phyloP scores from a whole-genome alignment of 2,329 filamentous ascomycete genomes.

The Ascocoryne sarcoides region DNA sequence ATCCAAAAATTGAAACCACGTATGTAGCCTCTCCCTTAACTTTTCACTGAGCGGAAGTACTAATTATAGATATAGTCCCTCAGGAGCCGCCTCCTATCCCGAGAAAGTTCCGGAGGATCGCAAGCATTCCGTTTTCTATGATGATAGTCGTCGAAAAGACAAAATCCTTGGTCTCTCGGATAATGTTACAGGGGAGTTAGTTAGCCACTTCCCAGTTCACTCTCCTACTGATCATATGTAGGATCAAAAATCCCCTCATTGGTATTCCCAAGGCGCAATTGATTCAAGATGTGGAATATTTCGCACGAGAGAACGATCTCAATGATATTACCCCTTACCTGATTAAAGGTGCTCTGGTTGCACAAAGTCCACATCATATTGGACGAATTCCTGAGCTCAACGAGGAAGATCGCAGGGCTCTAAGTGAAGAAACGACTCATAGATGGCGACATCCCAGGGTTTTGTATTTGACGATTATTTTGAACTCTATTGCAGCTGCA shows the following conservation, averaged over 20 bases:
- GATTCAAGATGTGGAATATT: slow-evolving; percentile 46
- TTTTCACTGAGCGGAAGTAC: too few relatives aligned
- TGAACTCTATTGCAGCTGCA: slow-evolving; percentile 59
- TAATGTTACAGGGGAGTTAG: slow-evolving; percentile 22
- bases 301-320: slow-evolving; percentile 50
- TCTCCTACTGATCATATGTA: slow-evolving; percentile 18
- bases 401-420: slow-evolving; percentile 30
- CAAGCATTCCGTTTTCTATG: too few relatives aligned
- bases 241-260: slow-evolving; percentile 47
- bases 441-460: slow-evolving; percentile 56
- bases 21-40: too few relatives aligned
- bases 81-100: too few relatives aligned
- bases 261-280: slow-evolving; percentile 43
- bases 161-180: slow-evolving; percentile 17
- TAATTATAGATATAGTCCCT: too few relatives aligned
- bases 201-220: not conserved
- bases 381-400: slow-evolving; percentile 21
- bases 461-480: slow-evolving; percentile 57
- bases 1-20: too few relatives aligned
- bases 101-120: too few relatives aligned
- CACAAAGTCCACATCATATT: slow-evolving; percentile 25
- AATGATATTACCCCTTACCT: slow-evolving; percentile 25
- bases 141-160: slow-evolving; percentile 12
- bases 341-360: slow-evolving; percentile 32
- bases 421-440: slow-evolving; percentile 48